Percentiles rank a stretch among this genome's conserved stretches.
phyloP scores from a whole-genome alignment of 2,329 filamentous ascomycete genomes.

The Nigrograna mackinnonii region DNA sequence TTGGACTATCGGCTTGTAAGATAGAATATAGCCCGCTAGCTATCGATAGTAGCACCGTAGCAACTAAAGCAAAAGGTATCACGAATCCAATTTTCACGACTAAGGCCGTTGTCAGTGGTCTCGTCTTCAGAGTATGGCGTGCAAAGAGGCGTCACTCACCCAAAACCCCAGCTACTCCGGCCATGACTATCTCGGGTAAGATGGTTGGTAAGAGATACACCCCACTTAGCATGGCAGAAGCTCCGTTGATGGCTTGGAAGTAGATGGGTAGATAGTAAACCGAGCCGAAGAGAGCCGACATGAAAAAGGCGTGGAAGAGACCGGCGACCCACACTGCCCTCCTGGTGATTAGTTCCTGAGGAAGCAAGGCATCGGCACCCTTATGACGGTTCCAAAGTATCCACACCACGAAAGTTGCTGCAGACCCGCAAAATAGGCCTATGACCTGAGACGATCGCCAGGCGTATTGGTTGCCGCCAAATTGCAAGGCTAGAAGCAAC shows the following conservation, averaged over 20 bases:
- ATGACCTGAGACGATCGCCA: constrained; percentile 18
- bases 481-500: constrained; percentile 44
- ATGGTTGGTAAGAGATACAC: not conserved
- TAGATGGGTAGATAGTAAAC: not conserved
- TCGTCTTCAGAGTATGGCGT: no score
- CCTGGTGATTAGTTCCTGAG: not conserved
- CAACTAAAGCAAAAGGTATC: not conserved
- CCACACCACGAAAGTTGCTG: constrained; percentile 10
- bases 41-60: not conserved
- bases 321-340: not conserved
- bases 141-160: no score
- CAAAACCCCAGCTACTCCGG: not conserved
- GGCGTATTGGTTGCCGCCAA: constrained; percentile 26
- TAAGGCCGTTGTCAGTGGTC: no score
- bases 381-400: constrained; percentile 6
- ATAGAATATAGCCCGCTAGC: not conserved
- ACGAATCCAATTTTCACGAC: not conserved
- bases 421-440: constrained; percentile 14
- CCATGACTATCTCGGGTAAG: not conserved
- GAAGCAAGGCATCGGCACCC: constrained; percentile 7
- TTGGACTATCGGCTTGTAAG: not conserved
- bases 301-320: not conserved
- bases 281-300: not conserved
- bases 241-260: not conserved
- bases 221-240: not conserved